Percentiles rank a stretch among this genome's conserved stretches.
phyloP scores from a whole-genome alignment of 2,329 filamentous ascomycete species.

The Cladosporium austrohemisphaericum region DNA sequence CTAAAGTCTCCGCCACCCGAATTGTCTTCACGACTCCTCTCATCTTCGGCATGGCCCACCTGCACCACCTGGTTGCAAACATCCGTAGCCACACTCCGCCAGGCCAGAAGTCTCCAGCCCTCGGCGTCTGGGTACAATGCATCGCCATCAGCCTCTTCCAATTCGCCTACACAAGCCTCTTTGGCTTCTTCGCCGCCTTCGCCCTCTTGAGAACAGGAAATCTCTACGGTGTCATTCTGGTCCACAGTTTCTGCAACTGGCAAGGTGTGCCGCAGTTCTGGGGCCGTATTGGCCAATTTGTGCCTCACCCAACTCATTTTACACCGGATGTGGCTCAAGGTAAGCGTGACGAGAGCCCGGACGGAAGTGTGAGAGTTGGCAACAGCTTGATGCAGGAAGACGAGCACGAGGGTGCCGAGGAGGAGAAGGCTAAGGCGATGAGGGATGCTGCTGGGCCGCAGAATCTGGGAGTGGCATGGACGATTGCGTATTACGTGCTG shows the following conservation, averaged over 20 bases:
- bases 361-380: conserved; percentile 17
- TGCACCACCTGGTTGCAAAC: conserved; percentile 97
- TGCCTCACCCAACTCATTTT: conserved; percentile 26
- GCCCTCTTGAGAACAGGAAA: conserved; percentile 82
- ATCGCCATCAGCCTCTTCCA: conserved; percentile 74
- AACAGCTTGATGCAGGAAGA: conserved; percentile 19
- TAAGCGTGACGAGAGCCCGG: conserved; percentile 25
- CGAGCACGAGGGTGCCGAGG: conserved; percentile 33
- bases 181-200: conserved; percentile 91
- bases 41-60: conserved; percentile 87
- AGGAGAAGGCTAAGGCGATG: conserved; percentile 30
- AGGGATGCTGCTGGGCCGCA: conserved; percentile 23
- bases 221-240: conserved; percentile 67
- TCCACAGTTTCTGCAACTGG: conserved; percentile 88
- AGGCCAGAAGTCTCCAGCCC: conserved; percentile 19
- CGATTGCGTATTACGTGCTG: conserved; percentile 72
- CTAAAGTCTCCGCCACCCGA: conserved; percentile 50
- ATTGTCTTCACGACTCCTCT: conserved; percentile 81
- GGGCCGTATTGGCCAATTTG: conserved; percentile 63
- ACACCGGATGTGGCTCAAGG: conserved; percentile 30
- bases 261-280: conserved; percentile 84
- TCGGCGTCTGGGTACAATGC: conserved; percentile 26
- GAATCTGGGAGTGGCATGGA: conserved; percentile 56
- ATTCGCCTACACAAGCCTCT: conserved; percentile 84
- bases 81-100: conserved; percentile 67